Base-by-base conservation (phyloP, 75 land plant genomes). In the Larix kaempferi region DNA sequence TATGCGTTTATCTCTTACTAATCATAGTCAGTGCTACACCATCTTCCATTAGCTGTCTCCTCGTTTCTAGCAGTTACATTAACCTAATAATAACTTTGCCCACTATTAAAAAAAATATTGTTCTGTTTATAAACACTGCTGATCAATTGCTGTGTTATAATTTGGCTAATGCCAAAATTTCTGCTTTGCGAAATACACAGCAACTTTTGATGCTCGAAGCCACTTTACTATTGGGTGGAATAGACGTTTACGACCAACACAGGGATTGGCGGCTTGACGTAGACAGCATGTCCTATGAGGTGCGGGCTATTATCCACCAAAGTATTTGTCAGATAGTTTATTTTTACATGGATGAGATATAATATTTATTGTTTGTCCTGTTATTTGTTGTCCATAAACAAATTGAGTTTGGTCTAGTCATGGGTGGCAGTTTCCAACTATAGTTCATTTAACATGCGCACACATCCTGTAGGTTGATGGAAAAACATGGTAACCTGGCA, bases 281-380 rank as follows among this genome's bases (percentile, higher is more conserved):
- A 59, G 98, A 95, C 76, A 80, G 84, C 65, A 93, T 95, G 98
- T 82, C 93, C 27, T 91, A 91, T 76, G 93, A 91, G 91, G 93
- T 91, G 27, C 25, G 72, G n/a, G 15, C 12, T 41, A 56, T 64
- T 29, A 19, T 52, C 55, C 67, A 71, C 54, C 12, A 49, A 49
- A 35, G 58, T 39, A 35, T 59, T 21, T 78, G 54, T 78, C 55
- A n/a, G 25, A 19, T 59, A 25, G 2, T 82, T 58, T 14, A 39
- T 56, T n/a, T 57, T 80, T 21, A 41, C 59, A 35, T 27, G 76
- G 56, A 13, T 56, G 83, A 29, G 29, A 78, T 67, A 39, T 12
- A 2, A 44, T 21, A 8, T n/a, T 79, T 60, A 37, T 15, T 73
- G 82, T 80, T 76, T 75, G 10, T 37, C 73, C 49, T 69, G 5